These are phyloP conservation scores for Camellia granthamiana DNA, from an alignment of 148 eudicot species.

Conservation along the genomic window DNA sequence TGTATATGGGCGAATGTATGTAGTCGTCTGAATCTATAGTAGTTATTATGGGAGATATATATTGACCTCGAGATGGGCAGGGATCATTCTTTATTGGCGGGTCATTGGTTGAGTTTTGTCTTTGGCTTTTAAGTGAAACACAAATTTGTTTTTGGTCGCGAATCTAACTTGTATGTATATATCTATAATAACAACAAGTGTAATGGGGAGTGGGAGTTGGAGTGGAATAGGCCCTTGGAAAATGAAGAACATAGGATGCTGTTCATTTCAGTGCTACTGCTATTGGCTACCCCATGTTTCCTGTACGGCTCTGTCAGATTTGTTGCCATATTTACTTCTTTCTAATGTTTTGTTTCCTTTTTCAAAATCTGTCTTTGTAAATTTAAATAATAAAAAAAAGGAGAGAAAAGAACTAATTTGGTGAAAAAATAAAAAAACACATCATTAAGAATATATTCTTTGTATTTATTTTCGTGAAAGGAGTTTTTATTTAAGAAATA, in stretches of 20 bases:
- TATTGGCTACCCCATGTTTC: slow-evolving; percentile 17
- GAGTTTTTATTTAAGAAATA: too few species aligned
- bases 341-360: not conserved
- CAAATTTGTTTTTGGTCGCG: not conserved
- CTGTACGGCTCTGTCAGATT: slow-evolving; percentile 18
- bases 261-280: slow-evolving; percentile 27
- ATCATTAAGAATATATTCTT: too few species aligned
- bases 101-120: not conserved
- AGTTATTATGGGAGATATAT: not conserved
- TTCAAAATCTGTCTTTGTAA: not conserved
- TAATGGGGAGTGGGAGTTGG: not conserved
- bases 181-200: too few species aligned
- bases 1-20: not conserved
- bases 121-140: not conserved
- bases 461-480: too few species aligned
- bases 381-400: not conserved
- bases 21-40: not conserved
- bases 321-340: not conserved
- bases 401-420: not conserved
- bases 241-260: slow-evolving; percentile 30
- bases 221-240: slow-evolving; percentile 12
- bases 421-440: too few species aligned
- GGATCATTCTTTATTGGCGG: not conserved
- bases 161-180: too few species aligned
- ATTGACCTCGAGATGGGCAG: not conserved